Evolutionary conservation across 495 filamentous ascomycete genomes (phyloP).

Genomic region (Aspergillus nanangensis): DNA sequence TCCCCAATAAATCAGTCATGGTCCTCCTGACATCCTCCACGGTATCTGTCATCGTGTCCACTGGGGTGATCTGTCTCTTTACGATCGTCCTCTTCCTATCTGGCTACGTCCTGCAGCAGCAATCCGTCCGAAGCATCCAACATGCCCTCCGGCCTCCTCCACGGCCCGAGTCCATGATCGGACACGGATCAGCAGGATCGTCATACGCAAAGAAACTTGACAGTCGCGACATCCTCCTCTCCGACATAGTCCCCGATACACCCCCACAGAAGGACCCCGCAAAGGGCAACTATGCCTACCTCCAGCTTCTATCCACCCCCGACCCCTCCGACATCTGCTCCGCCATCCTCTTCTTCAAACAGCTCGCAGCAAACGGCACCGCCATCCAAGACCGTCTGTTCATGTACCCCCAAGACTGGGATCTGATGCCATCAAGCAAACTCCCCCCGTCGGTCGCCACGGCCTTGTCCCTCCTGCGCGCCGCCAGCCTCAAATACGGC

Average conservation of each 20-base stretch:
- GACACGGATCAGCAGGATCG: conserved; percentile 14
- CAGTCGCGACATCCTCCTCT: conserved; percentile 8
- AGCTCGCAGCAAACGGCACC: conserved; percentile 31
- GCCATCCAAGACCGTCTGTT: conserved; percentile 43
- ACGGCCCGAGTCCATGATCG: conserved; percentile 11
- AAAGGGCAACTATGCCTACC: conserved; percentile 38
- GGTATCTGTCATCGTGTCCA: conserved; percentile 40
- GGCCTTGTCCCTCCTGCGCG: conserved; percentile 32
- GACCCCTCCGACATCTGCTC: conserved; percentile 45
- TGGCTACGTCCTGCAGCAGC: conserved; percentile 67
- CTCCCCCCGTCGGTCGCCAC: conserved; percentile 22
- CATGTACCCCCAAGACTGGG: conserved; percentile 46
- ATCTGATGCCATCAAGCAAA: conserved; percentile 21
- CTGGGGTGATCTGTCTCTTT: conserved; percentile 52
- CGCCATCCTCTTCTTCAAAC: conserved; percentile 41
- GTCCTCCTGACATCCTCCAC: conserved; percentile 44
- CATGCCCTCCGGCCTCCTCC: conserved; percentile 47
- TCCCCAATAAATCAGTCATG: conserved; percentile 20
- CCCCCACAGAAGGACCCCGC: background rate
- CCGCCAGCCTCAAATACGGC: conserved; percentile 36
- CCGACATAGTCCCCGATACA: conserved; percentile 3
- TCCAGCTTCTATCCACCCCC: conserved; percentile 40
- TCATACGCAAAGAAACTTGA: no score
- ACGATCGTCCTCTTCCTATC: conserved; percentile 64
- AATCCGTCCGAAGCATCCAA: conserved; percentile 60